Evolutionary conservation across 352 stramenopile genomes (phyloP).

Genomic region (Pythium plurisporium): DNA sequence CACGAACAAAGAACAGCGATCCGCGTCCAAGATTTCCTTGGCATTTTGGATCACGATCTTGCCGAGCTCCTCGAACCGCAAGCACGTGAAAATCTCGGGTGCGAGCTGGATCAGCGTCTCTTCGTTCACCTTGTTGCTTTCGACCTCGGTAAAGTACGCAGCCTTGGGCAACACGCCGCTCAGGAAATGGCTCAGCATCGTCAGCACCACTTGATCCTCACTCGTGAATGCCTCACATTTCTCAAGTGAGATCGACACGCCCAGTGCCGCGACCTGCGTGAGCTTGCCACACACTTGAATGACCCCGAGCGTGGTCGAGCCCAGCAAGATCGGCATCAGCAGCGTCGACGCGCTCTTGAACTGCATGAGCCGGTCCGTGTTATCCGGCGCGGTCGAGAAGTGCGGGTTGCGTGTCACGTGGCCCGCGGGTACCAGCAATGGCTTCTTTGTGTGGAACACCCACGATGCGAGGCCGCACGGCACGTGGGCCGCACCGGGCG

Average conservation of each 20-base stretch:
- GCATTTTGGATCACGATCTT: constrained; percentile 77
- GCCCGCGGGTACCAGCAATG: constrained; percentile 50
- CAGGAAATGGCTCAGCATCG: constrained; percentile 50
- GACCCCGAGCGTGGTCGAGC: constrained; percentile 34
- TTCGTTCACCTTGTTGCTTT: constrained; percentile 81
- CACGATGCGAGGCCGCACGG: constrained; percentile 58
- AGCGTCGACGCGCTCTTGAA: constrained; percentile 58
- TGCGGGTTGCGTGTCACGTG: constrained; percentile 42
- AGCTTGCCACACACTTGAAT: constrained; percentile 67
- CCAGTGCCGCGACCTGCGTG: constrained; percentile 48
- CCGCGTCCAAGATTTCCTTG: constrained; percentile 66
- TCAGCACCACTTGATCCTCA: constrained; percentile 54
- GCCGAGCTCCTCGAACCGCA: constrained; percentile 74
- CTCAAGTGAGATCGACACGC: constrained; percentile 57
- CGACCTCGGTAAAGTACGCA: constrained; percentile 72
- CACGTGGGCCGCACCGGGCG: not conserved
- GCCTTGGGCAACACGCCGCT: constrained; percentile 67
- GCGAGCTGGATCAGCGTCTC: constrained; percentile 68
- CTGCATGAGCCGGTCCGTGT: constrained; percentile 52
- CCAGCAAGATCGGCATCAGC: constrained; percentile 47
- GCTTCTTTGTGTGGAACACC: constrained; percentile 62
- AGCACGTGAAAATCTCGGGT: constrained; percentile 73
- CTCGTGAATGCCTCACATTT: constrained; percentile 49
- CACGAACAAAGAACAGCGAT: constrained; percentile 74
- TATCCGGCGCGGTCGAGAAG: constrained; percentile 49